Percentiles rank a stretch among this genome's conserved stretches.
Evolutionary conservation across 129 eudicot species (phyloP).

Genomic region (Artemisia annua): DNA sequence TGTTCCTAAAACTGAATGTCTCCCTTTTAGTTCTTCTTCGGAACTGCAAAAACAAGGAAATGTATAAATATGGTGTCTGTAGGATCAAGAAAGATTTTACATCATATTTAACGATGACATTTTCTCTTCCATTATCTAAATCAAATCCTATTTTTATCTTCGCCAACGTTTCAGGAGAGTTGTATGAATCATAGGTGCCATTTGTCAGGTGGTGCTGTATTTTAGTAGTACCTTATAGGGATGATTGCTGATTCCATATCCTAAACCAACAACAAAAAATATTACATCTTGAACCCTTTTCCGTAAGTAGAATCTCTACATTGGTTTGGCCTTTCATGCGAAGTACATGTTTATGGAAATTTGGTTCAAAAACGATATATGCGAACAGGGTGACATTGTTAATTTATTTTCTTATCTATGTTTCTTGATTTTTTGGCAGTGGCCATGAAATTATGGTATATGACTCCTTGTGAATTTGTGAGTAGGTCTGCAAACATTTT

Average conservation of each 20-base stretch:
- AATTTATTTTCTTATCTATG: not conserved
- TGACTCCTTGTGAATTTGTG: conserved; percentile 13
- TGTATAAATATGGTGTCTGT: not conserved
- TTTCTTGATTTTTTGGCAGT: conserved; percentile 10
- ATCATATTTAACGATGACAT: conserved; percentile 6
- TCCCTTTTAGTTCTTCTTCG: no score
- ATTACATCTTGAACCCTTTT: not conserved
- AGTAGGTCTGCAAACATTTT: conserved; percentile 66
- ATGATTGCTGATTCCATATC: conserved; percentile 20
- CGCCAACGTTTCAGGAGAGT: conserved; percentile 37
- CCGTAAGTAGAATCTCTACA: not conserved
- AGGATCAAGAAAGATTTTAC: conserved; percentile 14
- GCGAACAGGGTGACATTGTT: conserved; percentile 8
- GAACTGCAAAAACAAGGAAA: not conserved
- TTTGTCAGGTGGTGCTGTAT: conserved; percentile 37
- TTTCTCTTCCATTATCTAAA: conserved; percentile 17
- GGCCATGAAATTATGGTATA: conserved; percentile 14
- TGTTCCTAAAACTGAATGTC: not conserved
- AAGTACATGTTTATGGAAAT: conserved; percentile 2
- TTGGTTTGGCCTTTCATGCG: conserved; percentile 22
- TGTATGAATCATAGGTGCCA: conserved; percentile 35
- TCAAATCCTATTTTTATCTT: conserved; percentile 25
- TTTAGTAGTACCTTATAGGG: conserved; percentile 13
- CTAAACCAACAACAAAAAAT: conserved; percentile 1
- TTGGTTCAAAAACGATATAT: conserved; percentile 19